Evolutionary conservation across 2,329 filamentous ascomycete genomes (phyloP).

Genomic region (Cytospora paraplurivora): DNA sequence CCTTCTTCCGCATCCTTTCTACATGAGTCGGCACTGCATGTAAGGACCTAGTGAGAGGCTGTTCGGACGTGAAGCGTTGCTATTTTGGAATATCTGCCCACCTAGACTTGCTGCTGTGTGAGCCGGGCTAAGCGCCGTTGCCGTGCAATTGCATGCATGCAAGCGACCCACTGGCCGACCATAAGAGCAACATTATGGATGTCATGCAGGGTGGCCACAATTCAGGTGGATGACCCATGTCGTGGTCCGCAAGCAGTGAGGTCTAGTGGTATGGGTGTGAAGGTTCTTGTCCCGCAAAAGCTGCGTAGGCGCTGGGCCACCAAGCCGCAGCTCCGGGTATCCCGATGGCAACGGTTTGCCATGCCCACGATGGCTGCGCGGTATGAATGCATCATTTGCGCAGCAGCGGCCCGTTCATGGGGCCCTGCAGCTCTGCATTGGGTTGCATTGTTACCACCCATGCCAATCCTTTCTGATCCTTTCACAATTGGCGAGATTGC

Average conservation of each 20-base stretch:
- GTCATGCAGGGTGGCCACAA: conserved; percentile 13
- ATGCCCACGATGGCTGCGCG: conserved; percentile 3
- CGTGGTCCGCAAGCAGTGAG: conserved; percentile 5
- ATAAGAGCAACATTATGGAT: conserved; percentile 5
- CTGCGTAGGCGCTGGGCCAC: conserved; percentile 20
- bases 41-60: conserved; percentile 8
- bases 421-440: conserved; percentile 19
- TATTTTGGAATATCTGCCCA: conserved; percentile 17
- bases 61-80: conserved; percentile 10
- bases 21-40: conserved; percentile 15
- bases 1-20: conserved; percentile 23
- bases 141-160: conserved; percentile 17
- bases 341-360: conserved; percentile 3
- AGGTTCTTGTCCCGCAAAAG: conserved; percentile 6
- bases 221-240: conserved; percentile 4
- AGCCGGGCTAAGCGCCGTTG: conserved; percentile 20
- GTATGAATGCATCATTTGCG: conserved; percentile 12
- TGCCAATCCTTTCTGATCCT: conserved; percentile 14
- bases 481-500: conserved; percentile 7
- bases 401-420: conserved; percentile 19
- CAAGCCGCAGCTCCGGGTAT: conserved; percentile 15
- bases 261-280: background rate
- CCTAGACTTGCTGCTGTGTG: background rate
- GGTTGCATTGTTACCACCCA: conserved; percentile 16
- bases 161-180: conserved; percentile 8